Evolutionary conservation across 2,329 filamentous ascomycete genomes (phyloP).

Genomic region (Stachybotrys chlorohalonatus): DNA sequence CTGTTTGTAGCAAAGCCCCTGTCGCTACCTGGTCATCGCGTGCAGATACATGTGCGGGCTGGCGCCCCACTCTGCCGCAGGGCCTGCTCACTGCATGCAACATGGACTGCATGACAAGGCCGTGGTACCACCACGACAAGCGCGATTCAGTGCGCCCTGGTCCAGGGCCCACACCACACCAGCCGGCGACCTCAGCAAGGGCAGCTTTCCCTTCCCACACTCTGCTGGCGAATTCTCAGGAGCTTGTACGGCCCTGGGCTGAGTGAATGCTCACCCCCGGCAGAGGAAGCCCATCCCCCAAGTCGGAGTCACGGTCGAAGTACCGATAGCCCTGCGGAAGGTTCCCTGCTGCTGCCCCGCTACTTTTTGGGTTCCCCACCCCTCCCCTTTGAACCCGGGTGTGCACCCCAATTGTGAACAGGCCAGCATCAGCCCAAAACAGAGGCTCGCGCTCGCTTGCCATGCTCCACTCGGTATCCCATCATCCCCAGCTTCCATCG

Average conservation of each 20-base stretch:
- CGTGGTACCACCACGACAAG: not conserved
- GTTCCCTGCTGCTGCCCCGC: constrained; percentile 5
- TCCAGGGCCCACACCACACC: not conserved
- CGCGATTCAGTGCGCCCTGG: not conserved
- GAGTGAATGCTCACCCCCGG: not conserved
- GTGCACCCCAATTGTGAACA: not conserved
- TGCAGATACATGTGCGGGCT: not conserved
- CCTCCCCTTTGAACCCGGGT: not conserved
- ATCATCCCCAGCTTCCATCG: constrained; percentile 15
- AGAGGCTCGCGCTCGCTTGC: constrained; percentile 8
- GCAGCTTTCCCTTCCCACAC: too few species aligned
- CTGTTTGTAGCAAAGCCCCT: not conserved
- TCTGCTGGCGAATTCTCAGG: too few species aligned
- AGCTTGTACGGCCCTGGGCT: too few species aligned
- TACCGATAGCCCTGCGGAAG: constrained; percentile 10
- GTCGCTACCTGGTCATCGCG: not conserved
- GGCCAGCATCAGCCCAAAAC: not conserved
- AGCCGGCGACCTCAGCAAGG: too few species aligned
- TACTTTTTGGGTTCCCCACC: constrained; percentile 4
- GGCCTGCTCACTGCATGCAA: not conserved
- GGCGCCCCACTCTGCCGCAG: not conserved
- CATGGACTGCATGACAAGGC: not conserved
- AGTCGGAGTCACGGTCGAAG: not conserved
- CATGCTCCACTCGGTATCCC: constrained; percentile 10
- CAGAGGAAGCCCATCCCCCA: not conserved